Conservation (phyloP, 2,329 filamentous ascomycete genomes). For the Sporothrix inflata region DNA sequence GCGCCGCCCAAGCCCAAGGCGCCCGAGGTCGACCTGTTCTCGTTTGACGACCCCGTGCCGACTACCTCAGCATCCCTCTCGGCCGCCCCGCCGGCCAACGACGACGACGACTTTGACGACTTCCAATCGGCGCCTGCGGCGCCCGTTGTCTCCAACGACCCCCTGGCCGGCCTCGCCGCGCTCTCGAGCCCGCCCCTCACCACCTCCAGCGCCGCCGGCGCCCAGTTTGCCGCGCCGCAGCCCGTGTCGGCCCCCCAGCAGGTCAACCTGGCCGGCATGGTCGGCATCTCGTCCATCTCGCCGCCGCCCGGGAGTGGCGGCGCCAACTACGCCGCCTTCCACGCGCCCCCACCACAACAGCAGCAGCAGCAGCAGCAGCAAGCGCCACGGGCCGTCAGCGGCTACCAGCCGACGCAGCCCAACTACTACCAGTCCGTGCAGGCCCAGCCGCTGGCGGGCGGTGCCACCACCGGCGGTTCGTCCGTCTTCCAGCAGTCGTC, state of each 20-base stretch:
- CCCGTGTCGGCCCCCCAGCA: slow-evolving; percentile 83
- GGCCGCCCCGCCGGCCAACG: slow-evolving; percentile 57
- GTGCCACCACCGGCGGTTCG: slow-evolving; percentile 37
- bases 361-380: slow-evolving; percentile 48
- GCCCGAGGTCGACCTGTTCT: slow-evolving; percentile 90
- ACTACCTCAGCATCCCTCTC: slow-evolving; percentile 50
- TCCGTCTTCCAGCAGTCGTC: slow-evolving; percentile 29
- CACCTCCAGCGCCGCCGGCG: slow-evolving; percentile 57
- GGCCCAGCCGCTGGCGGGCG: slow-evolving; percentile 30
- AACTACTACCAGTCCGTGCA: slow-evolving; percentile 94
- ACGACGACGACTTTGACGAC: slow-evolving; percentile 96
- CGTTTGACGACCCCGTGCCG: slow-evolving; percentile 73
- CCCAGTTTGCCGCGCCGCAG: slow-evolving; percentile 79
- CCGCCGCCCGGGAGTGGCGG: slow-evolving; percentile 64
- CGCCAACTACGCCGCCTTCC: slow-evolving; percentile 67
- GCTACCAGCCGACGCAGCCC: slow-evolving; percentile 77
- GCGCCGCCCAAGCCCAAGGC: slow-evolving; percentile 78
- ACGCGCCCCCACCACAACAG: slow-evolving; percentile 44
- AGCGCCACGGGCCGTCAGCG: slow-evolving; percentile 56
- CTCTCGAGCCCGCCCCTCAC: slow-evolving; percentile 51
- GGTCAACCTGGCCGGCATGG: slow-evolving; percentile 77
- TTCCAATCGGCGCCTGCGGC: slow-evolving; percentile 82
- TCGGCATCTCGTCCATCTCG: slow-evolving; percentile 78
- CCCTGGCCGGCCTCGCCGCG: slow-evolving; percentile 48
- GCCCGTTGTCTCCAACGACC: slow-evolving; percentile 31